A percentile compares a stretch with the other conserved stretches of the same genome.
phyloP scores from a whole-genome alignment of 345 rosid species.

The Adansonia digitata region DNA sequence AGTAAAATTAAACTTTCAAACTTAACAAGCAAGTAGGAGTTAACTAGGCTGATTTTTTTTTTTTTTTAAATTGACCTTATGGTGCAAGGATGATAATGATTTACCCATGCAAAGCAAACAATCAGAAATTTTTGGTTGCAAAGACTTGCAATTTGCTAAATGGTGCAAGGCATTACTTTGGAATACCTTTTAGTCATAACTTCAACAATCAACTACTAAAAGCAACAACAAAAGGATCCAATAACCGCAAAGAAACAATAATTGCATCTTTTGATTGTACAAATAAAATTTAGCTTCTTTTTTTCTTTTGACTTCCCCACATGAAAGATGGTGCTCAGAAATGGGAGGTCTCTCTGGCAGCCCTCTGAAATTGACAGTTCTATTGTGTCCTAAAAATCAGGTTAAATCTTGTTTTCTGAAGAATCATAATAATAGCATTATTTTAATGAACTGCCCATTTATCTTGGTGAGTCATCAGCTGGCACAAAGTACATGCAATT shows the following conservation, averaged over 20 bases:
- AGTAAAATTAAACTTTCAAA: slow-evolving; percentile 1
- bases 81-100: neutral
- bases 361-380: neutral
- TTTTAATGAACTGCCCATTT: neutral
- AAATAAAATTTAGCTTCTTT: neutral
- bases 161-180: neutral
- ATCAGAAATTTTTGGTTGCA: neutral
- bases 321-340: neutral
- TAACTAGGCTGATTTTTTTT: neutral
- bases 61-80: too few relatives aligned
- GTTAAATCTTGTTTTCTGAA: neutral
- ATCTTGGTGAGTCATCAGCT: neutral
- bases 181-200: neutral
- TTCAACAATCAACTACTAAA: neutral
- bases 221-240: neutral
- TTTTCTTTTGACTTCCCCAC: neutral
- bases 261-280: neutral
- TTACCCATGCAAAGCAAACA: neutral
- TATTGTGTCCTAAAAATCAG: neutral
- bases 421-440: neutral
- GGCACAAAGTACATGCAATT: neutral
- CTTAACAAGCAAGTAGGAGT: neutral
- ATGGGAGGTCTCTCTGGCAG: neutral
- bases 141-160: neutral
- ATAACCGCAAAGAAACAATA: neutral